A percentile compares a stretch with the other conserved stretches of the same genome.
These are phyloP conservation scores for Tetracladium marchalianum DNA, from an alignment of 495 filamentous ascomycete genomes.

Conservation along the genomic window DNA sequence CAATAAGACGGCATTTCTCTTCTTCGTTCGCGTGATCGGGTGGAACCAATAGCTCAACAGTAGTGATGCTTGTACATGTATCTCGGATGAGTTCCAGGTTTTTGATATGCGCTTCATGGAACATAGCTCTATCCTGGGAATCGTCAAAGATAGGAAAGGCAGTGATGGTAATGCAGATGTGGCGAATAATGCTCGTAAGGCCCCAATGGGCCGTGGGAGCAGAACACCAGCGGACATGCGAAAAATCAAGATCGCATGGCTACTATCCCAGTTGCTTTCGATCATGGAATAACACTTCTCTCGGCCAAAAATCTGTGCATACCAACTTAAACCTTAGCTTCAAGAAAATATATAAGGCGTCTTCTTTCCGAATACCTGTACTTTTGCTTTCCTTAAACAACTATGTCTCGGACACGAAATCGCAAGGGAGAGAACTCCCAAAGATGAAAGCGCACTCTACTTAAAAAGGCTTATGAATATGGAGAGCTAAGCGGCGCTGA, in stretches of 20 bases:
- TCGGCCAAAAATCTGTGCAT: not conserved
- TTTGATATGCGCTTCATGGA: constrained; percentile 12
- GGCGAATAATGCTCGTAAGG: constrained; percentile 15
- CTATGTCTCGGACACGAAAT: not conserved
- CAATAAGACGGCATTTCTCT: no score
- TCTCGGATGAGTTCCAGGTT: constrained; percentile 18
- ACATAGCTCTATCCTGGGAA: constrained; percentile 2
- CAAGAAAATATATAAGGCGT: not conserved
- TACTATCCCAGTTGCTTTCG: not conserved
- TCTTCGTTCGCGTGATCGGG: not conserved
- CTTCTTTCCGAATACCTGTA: not conserved
- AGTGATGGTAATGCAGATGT: constrained; percentile 15
- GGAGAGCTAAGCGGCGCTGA: not conserved
- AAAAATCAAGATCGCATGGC: constrained; percentile 9
- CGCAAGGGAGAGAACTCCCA: not conserved
- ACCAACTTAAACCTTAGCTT: not conserved
- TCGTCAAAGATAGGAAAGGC: constrained; percentile 7
- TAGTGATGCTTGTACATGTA: constrained; percentile 15
- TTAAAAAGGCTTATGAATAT: not conserved
- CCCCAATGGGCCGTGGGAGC: no score
- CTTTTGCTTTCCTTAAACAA: not conserved
- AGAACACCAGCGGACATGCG: constrained; percentile 1
- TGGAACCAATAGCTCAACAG: constrained; percentile 12
- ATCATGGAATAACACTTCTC: not conserved
- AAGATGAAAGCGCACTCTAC: not conserved